Evolutionary conservation across 768 basidiomycete genomes (phyloP), one percentile per base, ranked within the genome.

Genomic region (Trametes coccinea): DNA sequence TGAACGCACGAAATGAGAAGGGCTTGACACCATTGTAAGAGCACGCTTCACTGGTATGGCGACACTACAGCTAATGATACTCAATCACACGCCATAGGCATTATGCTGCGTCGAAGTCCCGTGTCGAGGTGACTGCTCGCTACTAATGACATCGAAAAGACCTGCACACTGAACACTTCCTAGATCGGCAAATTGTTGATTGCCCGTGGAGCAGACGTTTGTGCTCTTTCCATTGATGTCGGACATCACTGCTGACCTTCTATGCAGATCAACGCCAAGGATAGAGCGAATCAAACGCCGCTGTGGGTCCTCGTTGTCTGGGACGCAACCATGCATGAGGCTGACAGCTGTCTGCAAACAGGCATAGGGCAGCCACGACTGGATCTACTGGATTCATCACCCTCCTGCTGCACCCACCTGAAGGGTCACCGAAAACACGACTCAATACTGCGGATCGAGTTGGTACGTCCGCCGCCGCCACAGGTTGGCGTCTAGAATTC

Each of bases 281-380:
- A 99, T 79, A 88, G 87, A 67, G 94, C 95, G 45, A 94, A 90
- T 72, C 97, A 99, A 76, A 79, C 87, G 47, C 93, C 97, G 57
- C 80, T 99, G 88, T 94, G 69, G 53, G 90, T 73, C 51, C 22
- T 66, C 46, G 44, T 54, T 62, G 6, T 14, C 6, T 17, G 8
- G 8, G 9, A 14, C 30, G 6, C 4, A 22, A 17, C 51, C 34
- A 37, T 5, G 11, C 11, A 11, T 29, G 7, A 57, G 55, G 27
- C 34, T n/a, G 49, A 2, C 22, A 63, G 62, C 50, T 16, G 47
- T 37, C 52, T 17, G 45, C 11, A 34, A 27, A 10, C 65, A 95
- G 93, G 53, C 97, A 99, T 76, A 90, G 97, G 62, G 97, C 97
- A 49, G 93, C 95, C 10, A 95, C 97, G 6, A 98, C 92, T 13